Evolutionary conservation across 306 rosid species (phyloP).

Genomic region (Quillaja saponaria): DNA sequence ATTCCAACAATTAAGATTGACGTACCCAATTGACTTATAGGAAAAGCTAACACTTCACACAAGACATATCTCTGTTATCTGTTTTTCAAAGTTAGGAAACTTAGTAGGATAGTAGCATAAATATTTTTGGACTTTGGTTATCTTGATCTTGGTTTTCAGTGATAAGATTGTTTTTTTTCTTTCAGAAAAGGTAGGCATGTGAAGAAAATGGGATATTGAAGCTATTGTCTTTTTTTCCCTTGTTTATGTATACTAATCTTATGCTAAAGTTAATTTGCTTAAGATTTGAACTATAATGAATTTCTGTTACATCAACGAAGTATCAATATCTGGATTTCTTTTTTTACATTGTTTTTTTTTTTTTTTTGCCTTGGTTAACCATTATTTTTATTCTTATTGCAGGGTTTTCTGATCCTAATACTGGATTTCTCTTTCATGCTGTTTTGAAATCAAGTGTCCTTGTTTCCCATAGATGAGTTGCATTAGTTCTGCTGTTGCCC

Average conservation of each 20-base stretch:
- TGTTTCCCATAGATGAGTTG: background rate
- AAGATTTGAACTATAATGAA: conserved; percentile 11
- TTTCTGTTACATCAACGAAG: conserved; percentile 14
- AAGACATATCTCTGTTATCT: too few species aligned
- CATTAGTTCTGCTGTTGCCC: conserved; percentile 5
- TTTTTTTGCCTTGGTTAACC: background rate
- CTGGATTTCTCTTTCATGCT: conserved; percentile 22
- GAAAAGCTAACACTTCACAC: too few species aligned
- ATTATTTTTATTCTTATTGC: conserved; percentile 33
- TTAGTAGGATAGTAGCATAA: background rate
- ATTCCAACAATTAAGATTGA: too few species aligned
- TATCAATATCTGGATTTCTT: background rate
- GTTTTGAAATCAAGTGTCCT: conserved; percentile 8
- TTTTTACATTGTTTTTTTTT: background rate
- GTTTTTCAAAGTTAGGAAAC: background rate
- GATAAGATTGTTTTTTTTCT: conserved; percentile 15
- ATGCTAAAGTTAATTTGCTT: conserved; percentile 7
- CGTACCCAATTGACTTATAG: too few species aligned
- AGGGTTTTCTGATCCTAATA: conserved; percentile 30
- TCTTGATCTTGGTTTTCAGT: background rate
- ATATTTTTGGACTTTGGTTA: conserved; percentile 8
- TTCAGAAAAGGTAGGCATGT: background rate
- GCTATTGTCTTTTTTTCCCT: conserved; percentile 3
- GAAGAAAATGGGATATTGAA: conserved; percentile 2
- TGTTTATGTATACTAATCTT: conserved; percentile 14